Evolutionary conservation across 164 flowering plant genomes (phyloP).

Genomic region (Tetracentron sinense): DNA sequence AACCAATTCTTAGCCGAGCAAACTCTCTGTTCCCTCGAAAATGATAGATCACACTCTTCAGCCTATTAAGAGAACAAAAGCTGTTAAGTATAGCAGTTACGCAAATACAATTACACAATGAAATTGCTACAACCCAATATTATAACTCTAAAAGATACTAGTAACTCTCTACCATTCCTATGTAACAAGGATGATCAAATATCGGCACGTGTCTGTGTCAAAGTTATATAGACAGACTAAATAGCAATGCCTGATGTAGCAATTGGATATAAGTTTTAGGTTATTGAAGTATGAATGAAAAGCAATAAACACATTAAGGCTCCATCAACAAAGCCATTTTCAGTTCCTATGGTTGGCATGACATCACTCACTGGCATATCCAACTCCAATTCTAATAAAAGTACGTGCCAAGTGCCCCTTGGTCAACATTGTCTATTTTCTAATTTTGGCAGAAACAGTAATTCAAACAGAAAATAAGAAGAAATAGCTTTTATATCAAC

Average conservation of each 20-base stretch:
- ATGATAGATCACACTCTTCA: conserved; percentile 82
- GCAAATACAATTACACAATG: neutral
- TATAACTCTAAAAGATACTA: neutral
- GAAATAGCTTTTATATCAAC: neutral
- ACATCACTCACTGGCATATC: neutral
- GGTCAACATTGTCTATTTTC: neutral
- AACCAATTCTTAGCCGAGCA: conserved; percentile 87
- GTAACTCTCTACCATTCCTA: neutral
- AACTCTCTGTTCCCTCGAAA: conserved; percentile 86
- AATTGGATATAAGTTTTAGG: no score
- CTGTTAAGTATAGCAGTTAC: neutral
- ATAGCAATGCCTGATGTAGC: no score
- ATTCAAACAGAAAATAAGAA: neutral
- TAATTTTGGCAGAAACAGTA: neutral
- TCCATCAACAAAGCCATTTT: neutral
- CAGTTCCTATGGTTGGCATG: neutral
- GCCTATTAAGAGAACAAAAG: conserved; percentile 28
- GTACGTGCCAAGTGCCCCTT: no score
- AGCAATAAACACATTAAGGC: no score
- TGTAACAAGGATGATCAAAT: neutral
- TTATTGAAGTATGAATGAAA: no score
- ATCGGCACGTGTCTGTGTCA: no score
- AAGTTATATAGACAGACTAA: no score
- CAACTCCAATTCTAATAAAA: neutral
- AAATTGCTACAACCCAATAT: neutral